Evolutionary conservation across 352 stramenopile genomes (phyloP).

Genomic region (Globisporangium viniferum): DNA sequence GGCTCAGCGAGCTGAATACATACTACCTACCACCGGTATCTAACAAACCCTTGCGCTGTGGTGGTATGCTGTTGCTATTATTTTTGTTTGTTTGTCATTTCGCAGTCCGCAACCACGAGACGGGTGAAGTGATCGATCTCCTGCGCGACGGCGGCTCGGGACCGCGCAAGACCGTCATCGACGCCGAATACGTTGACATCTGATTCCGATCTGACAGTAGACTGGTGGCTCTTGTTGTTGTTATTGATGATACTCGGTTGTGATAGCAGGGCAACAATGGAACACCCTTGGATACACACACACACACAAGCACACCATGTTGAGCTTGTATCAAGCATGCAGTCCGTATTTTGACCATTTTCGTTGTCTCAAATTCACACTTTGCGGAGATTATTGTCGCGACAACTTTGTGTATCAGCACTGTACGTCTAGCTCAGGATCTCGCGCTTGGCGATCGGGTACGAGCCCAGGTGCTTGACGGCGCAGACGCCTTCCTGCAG

Average conservation of each 20-base stretch:
- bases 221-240: neutral
- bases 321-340: too few species aligned
- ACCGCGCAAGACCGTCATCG: constrained; percentile 53
- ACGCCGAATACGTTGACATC: constrained; percentile 72
- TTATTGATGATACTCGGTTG: neutral
- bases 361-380: neutral
- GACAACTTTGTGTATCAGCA: neutral
- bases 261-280: neutral
- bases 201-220: constrained; percentile 10
- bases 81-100: neutral
- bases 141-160: constrained; percentile 40
- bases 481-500: constrained; percentile 49
- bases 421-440: constrained; percentile 32
- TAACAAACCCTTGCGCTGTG: too few species aligned
- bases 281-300: too few species aligned
- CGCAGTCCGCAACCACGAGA: constrained; percentile 54
- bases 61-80: neutral
- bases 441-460: constrained; percentile 55
- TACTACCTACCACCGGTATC: too few species aligned
- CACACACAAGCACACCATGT: too few species aligned
- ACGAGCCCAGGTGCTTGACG: constrained; percentile 81
- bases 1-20: too few species aligned
- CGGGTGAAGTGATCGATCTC: constrained; percentile 64
- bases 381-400: neutral
- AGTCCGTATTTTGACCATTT: neutral